Percentiles rank a stretch among this genome's conserved stretches.
These are phyloP conservation scores for Plasmodium coatneyi DNA, from an alignment of 169 alveolate species.

Conservation along the genomic window DNA sequence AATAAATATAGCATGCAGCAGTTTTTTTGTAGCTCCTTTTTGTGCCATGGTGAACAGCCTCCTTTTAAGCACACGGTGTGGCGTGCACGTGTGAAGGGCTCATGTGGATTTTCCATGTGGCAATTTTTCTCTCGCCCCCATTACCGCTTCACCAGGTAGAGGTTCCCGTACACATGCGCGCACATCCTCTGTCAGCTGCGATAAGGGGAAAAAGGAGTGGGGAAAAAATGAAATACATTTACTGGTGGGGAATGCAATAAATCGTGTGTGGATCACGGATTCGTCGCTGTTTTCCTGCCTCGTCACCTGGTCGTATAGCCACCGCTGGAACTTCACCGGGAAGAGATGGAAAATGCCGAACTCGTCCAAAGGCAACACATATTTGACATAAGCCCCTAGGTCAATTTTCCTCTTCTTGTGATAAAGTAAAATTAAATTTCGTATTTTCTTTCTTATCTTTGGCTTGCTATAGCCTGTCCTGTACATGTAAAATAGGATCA, in stretches of 20 bases:
- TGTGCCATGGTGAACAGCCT: neutral
- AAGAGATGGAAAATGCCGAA: constrained; percentile 66
- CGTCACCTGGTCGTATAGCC: constrained; percentile 42
- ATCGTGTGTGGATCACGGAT: neutral
- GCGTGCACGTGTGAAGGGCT: neutral
- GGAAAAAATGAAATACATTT: neutral
- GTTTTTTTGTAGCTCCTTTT: neutral
- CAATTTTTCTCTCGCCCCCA: neutral
- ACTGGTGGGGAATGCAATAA: neutral
- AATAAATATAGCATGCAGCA: neutral
- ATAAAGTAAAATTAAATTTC: constrained; percentile 54
- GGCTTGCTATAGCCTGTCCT: constrained; percentile 75
- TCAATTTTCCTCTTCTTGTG: constrained; percentile 45
- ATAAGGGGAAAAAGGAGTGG: neutral
- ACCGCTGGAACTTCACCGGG: constrained; percentile 50
- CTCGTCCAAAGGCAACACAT: constrained; percentile 64
- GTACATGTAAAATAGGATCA: constrained; percentile 72
- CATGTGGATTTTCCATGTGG: neutral
- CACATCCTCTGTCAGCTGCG: constrained; percentile 56
- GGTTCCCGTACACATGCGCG: constrained; percentile 32
- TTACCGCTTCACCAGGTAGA: constrained; percentile 28
- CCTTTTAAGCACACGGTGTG: neutral
- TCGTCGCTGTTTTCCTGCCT: neutral
- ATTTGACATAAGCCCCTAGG: constrained; percentile 31
- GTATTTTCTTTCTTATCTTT: constrained; percentile 62